Base-by-base conservation (phyloP, 176 grass and related monocot genomes). In the Musa itinerans region DNA sequence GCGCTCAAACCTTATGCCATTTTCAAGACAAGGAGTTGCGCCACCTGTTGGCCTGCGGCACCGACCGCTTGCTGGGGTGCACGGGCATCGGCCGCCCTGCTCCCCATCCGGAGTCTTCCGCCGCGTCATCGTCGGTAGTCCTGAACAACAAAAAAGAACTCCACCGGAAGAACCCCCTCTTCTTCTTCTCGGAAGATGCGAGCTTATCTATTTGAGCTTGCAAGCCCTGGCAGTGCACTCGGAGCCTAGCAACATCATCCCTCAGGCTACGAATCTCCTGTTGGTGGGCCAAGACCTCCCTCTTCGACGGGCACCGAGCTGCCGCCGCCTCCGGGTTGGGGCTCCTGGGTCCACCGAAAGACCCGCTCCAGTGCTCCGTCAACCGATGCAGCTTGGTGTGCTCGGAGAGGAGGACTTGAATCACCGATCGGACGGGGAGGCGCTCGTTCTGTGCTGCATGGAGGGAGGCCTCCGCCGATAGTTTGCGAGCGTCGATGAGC, bases 361-460 rank as follows among this genome's bases (percentile, higher is more conserved):
- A 94, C 14, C 83, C 76, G 56, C 90, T 81, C 84, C 92, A 86
- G 59, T 98, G 90, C 13, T 87, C 87, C 19, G 90, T 79, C 7
- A 94, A 76, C 48, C 86, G 91, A 76, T 88, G 94, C 10, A 99
- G 84, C 83, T 94, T 99, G 58, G 82, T 83, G 84, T 99, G 91
- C 81, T 99, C 95, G 6, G 90, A 94, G 83, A 94, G 94, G 76
- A 99, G 86, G 56, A 99, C 95, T 79, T 99, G 91, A 78, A 99
- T 81, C 52, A 94, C 91, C 17, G 91, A 89, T 43, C 95, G 88
- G 69, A 99, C 86, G 0, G 95, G 85, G 54, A 99, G 76, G 69
- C 95, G 90, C 68, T 99, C 95, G 82, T 99, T 99, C 82, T 99
- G 95, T 72, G 91, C 79, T 23, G 95, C 90, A 65, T 99, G 90